Evolutionary conservation across 2,329 filamentous ascomycete genomes (phyloP), one percentile per base, ranked within the genome.

Genomic region (Pseudogymnoascus sp.): DNA sequence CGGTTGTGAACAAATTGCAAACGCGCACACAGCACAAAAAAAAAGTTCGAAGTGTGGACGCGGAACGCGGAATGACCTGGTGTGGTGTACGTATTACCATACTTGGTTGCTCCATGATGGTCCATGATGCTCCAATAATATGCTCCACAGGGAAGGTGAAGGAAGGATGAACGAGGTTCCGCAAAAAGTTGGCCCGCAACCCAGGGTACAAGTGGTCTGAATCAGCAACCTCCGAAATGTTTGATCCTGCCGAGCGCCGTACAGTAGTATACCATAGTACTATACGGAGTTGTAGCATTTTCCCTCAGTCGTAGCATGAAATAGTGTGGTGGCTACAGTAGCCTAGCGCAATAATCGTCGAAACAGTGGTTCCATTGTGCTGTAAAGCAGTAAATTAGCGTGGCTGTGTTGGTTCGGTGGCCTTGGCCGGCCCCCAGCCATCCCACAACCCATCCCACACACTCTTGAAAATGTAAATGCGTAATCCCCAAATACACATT

Each of bases 191-290:
- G 48, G 48, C 48, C 48, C 48, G 48, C 48, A 55, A 51, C 48
- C 48, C 48, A 55, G 48, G 48, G 48, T 55, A 55, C 48, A 55
- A 55, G 9, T 55, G 48, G 48, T 55, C 48, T 55, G 48, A 55
- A 55, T 55, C 48, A 55, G 48, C 48, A 55, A 55, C 48, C 48
- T 55, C 48, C 48, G 48, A 55, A 55, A 55, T 55, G 48, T 55
- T 41, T 55, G 48, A 55, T 55, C 48, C 29, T 55, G 48, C 48
- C 48, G 48, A 48, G 42, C 42, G n/a, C 25, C 42, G 13, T 48
- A n/a, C 42, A 12, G 25, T 44, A 17, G 35, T 21, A 38, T 5
- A 13, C 10, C 35, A 13, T 5, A 13, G 35, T 13, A 33, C n/a
- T 55, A 21, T 21, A 21, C 21, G 21, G 21, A 21, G 48, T 55